Evolutionary conservation across 768 basidiomycete species (phyloP), one percentile per base, ranked within the genome.

Genomic region (Macrocybe gigantea): DNA sequence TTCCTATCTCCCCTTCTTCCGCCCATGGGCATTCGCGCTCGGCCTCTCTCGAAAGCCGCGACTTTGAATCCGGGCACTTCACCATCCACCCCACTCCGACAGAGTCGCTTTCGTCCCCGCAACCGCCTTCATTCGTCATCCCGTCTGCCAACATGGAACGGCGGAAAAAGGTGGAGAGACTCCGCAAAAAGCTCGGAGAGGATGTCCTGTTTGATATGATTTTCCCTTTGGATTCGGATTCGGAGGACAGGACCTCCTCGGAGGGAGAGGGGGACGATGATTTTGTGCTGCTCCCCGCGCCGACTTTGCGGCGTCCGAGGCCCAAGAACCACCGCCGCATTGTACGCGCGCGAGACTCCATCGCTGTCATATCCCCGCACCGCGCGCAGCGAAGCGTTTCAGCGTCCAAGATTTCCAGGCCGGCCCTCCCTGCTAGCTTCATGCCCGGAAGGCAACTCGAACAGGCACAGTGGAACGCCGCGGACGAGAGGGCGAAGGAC

Each of bases 131-230:
- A 1, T 73, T 77, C 58, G 55, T 55, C 15, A 68, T 78, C 35
- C 67, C 74, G 1, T 71, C 76, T 6, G 55, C 71, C 3, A 66
- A 62, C 13, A 58, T 62, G 38, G 41, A 71, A 11, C 72, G 80
- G 15, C 72, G 76, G 41, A 65, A 69, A 53, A 87, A 85, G 62
- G 78, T 88, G 72, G 82, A 83, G 42, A 70, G 78, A 32, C 65
- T 88, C 43, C 70, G 78, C 44, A 77, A 73, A 56, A 80, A 66
- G 54, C 71, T 88, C 2, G 85, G 85, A 0, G 71, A 83, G 13
- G 78, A 74, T 29, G 78, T 86, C 14, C 85, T 85, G 6, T 53
- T 74, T 1, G 70, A 77, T 34, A 71, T 84, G 31, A 78, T 87
- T 43, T 85, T 85, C 62, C 73, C 80, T n/a, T 3, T 34, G 8